Percentiles rank a stretch among this genome's conserved stretches.
phyloP scores from a whole-genome alignment of 306 rosid genomes.

The Sindora glabra region DNA sequence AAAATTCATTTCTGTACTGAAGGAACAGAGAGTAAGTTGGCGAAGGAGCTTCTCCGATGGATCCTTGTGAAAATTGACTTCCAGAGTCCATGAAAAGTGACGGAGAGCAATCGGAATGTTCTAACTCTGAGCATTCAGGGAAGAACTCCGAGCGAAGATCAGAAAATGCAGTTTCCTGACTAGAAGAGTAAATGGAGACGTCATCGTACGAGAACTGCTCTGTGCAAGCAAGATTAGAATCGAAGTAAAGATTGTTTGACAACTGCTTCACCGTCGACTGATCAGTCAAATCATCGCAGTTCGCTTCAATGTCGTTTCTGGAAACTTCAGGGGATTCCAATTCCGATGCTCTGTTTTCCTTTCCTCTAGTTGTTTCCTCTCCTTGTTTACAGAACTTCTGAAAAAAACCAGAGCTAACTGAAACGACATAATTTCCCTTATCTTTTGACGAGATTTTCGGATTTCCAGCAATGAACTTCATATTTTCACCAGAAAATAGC shows the following conservation, averaged over 20 bases:
- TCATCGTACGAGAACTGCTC: constrained; percentile 55
- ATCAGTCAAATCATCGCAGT: constrained; percentile 26
- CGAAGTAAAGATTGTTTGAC: constrained; percentile 24
- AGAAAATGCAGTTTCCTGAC: constrained; percentile 42
- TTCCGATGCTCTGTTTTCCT: constrained; percentile 43
- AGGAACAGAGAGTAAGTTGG: constrained; percentile 46
- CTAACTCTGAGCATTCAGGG: constrained; percentile 41
- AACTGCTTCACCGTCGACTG: constrained; percentile 40
- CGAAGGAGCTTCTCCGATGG: constrained; percentile 59
- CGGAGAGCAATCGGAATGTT: constrained; percentile 51
- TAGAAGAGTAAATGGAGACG: constrained; percentile 36
- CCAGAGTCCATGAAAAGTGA: constrained; percentile 64
- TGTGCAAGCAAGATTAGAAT: constrained; percentile 63
- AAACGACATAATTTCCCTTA: constrained; percentile 29
- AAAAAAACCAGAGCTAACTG: constrained; percentile 30
- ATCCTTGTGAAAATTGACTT: constrained; percentile 72
- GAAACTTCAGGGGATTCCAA: constrained; percentile 29
- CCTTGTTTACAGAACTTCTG: constrained; percentile 15
- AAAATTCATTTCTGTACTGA: constrained; percentile 51
- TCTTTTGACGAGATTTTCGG: constrained; percentile 16
- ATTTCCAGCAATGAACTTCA: constrained; percentile 15
- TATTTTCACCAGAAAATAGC: constrained; percentile 5
- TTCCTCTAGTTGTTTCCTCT: constrained; percentile 14
- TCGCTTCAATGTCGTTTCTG: constrained; percentile 19
- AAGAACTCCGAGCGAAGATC: constrained; percentile 48